Conservation (phyloP, 371 early-diverging fungal genomes). For the Mortierella sp. region DNA sequence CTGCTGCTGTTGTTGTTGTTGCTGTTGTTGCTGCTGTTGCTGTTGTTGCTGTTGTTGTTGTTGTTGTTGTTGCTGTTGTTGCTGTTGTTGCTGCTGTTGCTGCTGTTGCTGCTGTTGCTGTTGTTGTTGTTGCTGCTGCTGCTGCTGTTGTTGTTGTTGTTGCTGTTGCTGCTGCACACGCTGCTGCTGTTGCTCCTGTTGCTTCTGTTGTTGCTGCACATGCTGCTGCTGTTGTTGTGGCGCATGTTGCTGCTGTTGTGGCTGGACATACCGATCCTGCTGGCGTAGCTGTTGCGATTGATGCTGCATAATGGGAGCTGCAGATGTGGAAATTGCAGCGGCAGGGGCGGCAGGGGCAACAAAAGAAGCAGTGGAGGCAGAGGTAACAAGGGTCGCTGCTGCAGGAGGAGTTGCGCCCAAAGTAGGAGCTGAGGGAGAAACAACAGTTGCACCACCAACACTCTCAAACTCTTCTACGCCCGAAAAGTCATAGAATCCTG, state of each 20-base stretch:
- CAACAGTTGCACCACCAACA: too few relatives aligned
- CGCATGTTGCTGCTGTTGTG: background rate
- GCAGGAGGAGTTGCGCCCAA: too few relatives aligned
- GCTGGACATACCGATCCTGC: too few relatives aligned
- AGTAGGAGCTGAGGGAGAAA: too few relatives aligned
- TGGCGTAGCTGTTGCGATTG: background rate
- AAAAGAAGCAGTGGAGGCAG: too few relatives aligned
- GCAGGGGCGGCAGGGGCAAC: too few relatives aligned
- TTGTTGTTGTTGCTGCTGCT: background rate
- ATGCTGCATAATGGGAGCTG: background rate
- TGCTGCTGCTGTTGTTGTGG: background rate
- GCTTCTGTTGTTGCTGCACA: background rate
- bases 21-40: background rate
- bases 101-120: constrained; percentile 1
- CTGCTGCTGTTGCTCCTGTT: background rate
- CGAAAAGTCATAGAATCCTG: too few relatives aligned
- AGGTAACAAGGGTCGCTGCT: too few relatives aligned
- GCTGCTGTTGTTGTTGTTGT: constrained; percentile 5
- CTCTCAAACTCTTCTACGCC: too few relatives aligned
- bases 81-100: background rate
- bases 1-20: background rate
- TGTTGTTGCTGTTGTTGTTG: background rate
- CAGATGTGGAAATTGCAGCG: too few relatives aligned
- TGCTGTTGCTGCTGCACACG: too few relatives aligned
- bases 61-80: background rate